phyloP scores from a whole-genome alignment of 345 rosid genomes.

The Tarenaya hassleriana region DNA sequence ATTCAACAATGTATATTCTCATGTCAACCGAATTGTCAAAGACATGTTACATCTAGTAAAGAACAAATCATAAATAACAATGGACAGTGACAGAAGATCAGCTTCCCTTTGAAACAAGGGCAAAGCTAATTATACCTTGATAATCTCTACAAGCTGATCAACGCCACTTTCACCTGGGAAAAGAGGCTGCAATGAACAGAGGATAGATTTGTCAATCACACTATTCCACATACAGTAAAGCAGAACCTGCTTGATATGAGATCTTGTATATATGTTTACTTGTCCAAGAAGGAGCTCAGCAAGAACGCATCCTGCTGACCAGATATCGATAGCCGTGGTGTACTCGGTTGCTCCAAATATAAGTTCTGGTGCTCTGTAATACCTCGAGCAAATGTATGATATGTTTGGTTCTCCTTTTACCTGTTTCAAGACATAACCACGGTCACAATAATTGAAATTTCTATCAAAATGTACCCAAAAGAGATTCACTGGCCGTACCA shows the following conservation, averaged over 20 bases:
- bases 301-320: slow-evolving; percentile 98
- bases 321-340: slow-evolving; percentile 84
- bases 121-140: slow-evolving; percentile 62
- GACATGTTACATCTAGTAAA: background rate
- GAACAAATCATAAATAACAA: too few relatives aligned
- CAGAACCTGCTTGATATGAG: background rate
- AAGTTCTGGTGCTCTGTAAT: slow-evolving; percentile 96
- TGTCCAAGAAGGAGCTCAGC: slow-evolving; percentile 93
- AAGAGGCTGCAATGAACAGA: slow-evolving; percentile 56
- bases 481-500: slow-evolving; percentile 43
- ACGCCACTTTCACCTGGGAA: slow-evolving; percentile 98
- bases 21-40: background rate
- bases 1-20: too few relatives aligned
- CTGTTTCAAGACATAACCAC: slow-evolving; percentile 32
- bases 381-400: slow-evolving; percentile 94
- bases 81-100: too few relatives aligned
- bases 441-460: slow-evolving; percentile 6
- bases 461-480: background rate
- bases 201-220: slow-evolving; percentile 12
- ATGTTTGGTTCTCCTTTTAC: slow-evolving; percentile 98
- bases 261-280: slow-evolving; percentile 32
- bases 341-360: slow-evolving; percentile 98
- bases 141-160: slow-evolving; percentile 96
- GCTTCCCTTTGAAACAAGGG: background rate
- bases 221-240: background rate